Conservation (phyloP, 2,329 filamentous ascomycete species). For the Ascochyta fabae region DNA sequence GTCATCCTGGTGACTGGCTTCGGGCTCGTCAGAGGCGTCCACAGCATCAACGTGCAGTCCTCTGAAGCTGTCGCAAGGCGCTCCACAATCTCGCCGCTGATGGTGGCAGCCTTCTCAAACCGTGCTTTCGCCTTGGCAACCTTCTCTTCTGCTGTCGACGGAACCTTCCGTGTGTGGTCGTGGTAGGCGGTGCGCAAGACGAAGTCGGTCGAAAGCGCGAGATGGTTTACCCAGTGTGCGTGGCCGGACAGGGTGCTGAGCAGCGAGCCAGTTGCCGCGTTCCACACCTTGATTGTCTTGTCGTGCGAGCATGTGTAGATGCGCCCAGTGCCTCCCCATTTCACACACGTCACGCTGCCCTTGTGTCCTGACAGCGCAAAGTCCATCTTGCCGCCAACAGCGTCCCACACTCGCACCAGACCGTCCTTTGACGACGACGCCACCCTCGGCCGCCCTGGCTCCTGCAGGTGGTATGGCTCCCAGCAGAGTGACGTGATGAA, state of each 20-base stretch:
- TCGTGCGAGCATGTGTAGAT: slow-evolving; percentile 72
- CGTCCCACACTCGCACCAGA: slow-evolving; percentile 87
- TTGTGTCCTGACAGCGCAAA: slow-evolving; percentile 88
- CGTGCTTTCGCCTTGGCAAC: slow-evolving; percentile 76
- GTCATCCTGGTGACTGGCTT: slow-evolving; percentile 88
- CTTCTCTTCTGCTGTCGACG: slow-evolving; percentile 72
- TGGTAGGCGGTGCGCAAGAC: slow-evolving; percentile 84
- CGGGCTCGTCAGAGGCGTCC: slow-evolving; percentile 77
- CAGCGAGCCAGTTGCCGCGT: slow-evolving; percentile 77
- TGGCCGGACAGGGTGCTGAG: slow-evolving; percentile 81
- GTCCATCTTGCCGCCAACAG: slow-evolving; percentile 77
- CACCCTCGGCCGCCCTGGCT: slow-evolving; percentile 74
- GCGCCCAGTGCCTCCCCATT: slow-evolving; percentile 86
- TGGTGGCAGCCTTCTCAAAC: slow-evolving; percentile 83
- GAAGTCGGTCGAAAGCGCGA: slow-evolving; percentile 92
- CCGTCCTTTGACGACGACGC: slow-evolving; percentile 90
- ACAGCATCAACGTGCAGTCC: slow-evolving; percentile 95
- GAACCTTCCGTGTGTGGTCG: slow-evolving; percentile 77
- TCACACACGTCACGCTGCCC: slow-evolving; percentile 85
- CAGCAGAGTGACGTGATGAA: slow-evolving; percentile 88
- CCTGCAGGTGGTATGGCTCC: slow-evolving; percentile 90
- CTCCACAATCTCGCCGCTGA: slow-evolving; percentile 79
- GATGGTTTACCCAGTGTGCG: slow-evolving; percentile 94
- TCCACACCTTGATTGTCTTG: slow-evolving; percentile 92
- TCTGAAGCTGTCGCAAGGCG: slow-evolving; percentile 89